Percentiles rank a stretch among this genome's conserved stretches.
Evolutionary conservation across 768 basidiomycete species (phyloP).

Genomic region (Tricholomella constricta): DNA sequence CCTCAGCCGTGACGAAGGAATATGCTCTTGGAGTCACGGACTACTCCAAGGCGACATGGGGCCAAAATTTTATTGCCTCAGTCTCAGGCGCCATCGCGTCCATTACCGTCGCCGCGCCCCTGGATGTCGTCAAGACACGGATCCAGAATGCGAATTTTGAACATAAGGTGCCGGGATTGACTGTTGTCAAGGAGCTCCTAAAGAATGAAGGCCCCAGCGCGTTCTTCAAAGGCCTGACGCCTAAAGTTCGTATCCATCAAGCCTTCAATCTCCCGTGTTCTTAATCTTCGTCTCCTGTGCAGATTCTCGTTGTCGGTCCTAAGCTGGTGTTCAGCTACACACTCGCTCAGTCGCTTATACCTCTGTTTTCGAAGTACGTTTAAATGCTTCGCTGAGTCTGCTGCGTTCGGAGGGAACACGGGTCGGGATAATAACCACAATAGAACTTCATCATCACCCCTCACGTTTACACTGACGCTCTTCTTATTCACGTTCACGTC

Average conservation of each 20-base stretch:
- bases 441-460: not conserved
- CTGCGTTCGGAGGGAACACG: not conserved
- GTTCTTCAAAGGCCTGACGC: slow-evolving; percentile 97
- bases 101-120: slow-evolving; percentile 93
- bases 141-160: slow-evolving; percentile 99
- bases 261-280: not conserved
- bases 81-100: slow-evolving; percentile 93
- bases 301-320: slow-evolving; percentile 96
- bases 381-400: slow-evolving; percentile 26
- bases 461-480: not conserved
- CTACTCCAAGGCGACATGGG: slow-evolving; percentile 95
- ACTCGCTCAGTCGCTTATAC: slow-evolving; percentile 93
- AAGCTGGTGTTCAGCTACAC: slow-evolving; percentile 99
- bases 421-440: not conserved
- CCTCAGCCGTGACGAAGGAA: slow-evolving; percentile 93
- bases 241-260: slow-evolving; percentile 65
- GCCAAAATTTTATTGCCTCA: slow-evolving; percentile 95
- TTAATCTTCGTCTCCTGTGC: slow-evolving; percentile 30
- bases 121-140: slow-evolving; percentile 95
- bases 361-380: slow-evolving; percentile 85
- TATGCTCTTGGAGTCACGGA: slow-evolving; percentile 87
- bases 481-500: not conserved
- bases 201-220: slow-evolving; percentile 81
- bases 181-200: slow-evolving; percentile 82
- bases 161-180: slow-evolving; percentile 74